Conservation (phyloP, 2,329 filamentous ascomycete species). For the Polytolypa hystricis region DNA sequence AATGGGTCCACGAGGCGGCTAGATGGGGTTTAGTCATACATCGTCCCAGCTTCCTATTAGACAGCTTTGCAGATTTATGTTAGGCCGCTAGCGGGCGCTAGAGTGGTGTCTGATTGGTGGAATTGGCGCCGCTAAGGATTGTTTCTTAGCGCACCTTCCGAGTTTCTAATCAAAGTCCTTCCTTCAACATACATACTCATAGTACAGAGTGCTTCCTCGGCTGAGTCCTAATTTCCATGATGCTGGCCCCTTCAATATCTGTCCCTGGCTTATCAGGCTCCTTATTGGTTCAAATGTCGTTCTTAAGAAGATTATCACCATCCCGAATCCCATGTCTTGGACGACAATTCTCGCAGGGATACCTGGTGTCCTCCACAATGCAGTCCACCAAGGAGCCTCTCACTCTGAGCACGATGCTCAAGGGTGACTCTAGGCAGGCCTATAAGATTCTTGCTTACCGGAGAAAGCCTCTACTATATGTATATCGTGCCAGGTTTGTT, state of each 20-base stretch:
- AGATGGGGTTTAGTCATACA: too few relatives aligned
- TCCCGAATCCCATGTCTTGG: neutral
- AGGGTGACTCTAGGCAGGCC: conserved; percentile 7
- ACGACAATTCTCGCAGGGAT: neutral
- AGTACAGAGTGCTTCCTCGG: too few relatives aligned
- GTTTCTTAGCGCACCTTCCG: too few relatives aligned
- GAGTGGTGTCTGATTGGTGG: too few relatives aligned
- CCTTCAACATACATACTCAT: too few relatives aligned
- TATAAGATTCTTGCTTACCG: conserved; percentile 4
- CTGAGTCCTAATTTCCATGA: too few relatives aligned
- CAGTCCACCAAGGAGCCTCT: conserved; percentile 5
- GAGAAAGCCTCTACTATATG: conserved; percentile 2
- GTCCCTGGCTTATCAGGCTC: neutral
- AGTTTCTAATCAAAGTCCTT: too few relatives aligned
- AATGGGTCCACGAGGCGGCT: too few relatives aligned
- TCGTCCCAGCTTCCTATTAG: too few relatives aligned
- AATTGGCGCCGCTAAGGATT: too few relatives aligned
- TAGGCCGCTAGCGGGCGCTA: too few relatives aligned
- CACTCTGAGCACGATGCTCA: conserved; percentile 5
- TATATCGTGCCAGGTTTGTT: conserved; percentile 2
- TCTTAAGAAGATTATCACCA: conserved; percentile 1
- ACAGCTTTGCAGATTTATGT: too few relatives aligned
- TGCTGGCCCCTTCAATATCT: neutral
- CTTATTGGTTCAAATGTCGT: neutral
- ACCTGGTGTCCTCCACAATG: neutral